phyloP scores from a whole-genome alignment of 2,329 filamentous ascomycete genomes.

The Colletotrichum orchidophilum region DNA sequence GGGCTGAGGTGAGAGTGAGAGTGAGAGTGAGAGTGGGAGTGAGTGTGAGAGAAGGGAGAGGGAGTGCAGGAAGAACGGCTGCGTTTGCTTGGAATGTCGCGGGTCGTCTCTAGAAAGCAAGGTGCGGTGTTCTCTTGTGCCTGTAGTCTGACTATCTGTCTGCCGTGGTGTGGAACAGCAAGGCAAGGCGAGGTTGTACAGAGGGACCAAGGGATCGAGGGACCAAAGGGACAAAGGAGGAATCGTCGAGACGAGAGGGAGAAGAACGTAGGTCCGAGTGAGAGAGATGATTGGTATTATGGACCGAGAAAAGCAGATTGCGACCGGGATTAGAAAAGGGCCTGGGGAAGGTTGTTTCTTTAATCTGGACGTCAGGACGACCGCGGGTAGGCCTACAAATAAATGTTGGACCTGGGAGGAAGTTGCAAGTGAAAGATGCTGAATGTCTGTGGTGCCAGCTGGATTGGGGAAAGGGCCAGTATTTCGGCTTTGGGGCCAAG shows the following conservation, averaged over 20 bases:
- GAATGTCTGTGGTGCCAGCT: constrained; percentile 16
- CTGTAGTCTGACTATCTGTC: neutral
- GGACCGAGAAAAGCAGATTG: constrained; percentile 12
- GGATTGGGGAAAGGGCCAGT: constrained; percentile 22
- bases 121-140: neutral
- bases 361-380: neutral
- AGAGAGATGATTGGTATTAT: constrained; percentile 15
- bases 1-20: neutral
- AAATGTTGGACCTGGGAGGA: neutral
- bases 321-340: neutral
- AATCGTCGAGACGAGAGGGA: constrained; percentile 17
- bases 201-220: constrained; percentile 20
- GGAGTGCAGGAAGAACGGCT: constrained; percentile 9
- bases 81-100: constrained; percentile 25
- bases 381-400: neutral
- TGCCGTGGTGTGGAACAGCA: neutral
- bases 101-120: constrained; percentile 14
- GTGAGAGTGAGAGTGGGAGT: neutral
- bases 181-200: constrained; percentile 25
- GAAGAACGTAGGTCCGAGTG: constrained; percentile 30
- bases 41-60: neutral
- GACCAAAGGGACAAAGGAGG: constrained; percentile 10
- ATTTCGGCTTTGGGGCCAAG: constrained; percentile 23
- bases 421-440: constrained; percentile 6
- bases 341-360: constrained; percentile 9